Percentiles rank a stretch among this genome's conserved stretches.
phyloP scores from a whole-genome alignment of 1,139 yeast genomes.

The Spathaspora jeffriesii region DNA sequence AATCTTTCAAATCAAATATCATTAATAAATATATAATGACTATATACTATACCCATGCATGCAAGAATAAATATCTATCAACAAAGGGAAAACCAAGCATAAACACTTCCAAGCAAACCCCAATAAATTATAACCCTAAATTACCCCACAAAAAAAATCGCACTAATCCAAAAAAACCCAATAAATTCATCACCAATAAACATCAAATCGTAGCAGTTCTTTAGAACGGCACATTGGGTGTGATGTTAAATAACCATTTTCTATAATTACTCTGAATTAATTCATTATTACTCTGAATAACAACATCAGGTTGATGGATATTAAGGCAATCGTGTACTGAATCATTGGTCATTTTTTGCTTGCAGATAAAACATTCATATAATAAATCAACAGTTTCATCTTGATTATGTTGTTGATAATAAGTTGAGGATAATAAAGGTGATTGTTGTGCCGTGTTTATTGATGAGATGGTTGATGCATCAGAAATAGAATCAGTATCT shows the following conservation, averaged over 20 bases:
- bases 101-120: too few species aligned
- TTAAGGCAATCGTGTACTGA: conserved; percentile 8
- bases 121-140: not conserved
- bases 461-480: not conserved
- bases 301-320: conserved; percentile 3
- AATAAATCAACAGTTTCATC: conserved; percentile 6
- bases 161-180: not conserved
- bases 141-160: conserved; percentile 1
- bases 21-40: not conserved
- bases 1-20: too few species aligned
- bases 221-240: conserved; percentile 14
- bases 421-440: conserved; percentile 6
- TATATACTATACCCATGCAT: not conserved
- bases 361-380: conserved; percentile 16
- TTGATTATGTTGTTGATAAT: conserved; percentile 1
- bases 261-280: conserved; percentile 25
- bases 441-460: conserved; percentile 4
- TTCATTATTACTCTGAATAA: conserved; percentile 16
- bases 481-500: conserved; percentile 4
- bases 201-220: too few species aligned
- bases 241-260: conserved; percentile 25
- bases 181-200: not conserved
- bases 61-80: not conserved
- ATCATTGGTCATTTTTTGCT: conserved; percentile 10
- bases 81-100: not conserved